phyloP scores from a whole-genome alignment of 306 rosid species.

The Malus sieversii region DNA sequence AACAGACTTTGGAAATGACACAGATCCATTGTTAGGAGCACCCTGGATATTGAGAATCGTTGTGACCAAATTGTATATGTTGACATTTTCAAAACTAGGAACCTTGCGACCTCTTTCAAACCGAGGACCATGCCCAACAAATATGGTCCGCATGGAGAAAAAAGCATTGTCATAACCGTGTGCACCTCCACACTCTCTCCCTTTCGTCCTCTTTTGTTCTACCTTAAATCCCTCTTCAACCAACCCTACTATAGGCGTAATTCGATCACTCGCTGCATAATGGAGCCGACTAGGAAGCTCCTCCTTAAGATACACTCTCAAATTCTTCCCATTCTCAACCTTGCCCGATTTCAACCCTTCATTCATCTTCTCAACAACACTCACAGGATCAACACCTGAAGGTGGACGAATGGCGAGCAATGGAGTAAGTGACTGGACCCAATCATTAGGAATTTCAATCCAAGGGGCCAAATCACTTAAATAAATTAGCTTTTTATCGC shows the following conservation, averaged over 20 bases:
- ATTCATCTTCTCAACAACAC: conserved; percentile 69
- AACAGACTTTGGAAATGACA: conserved; percentile 50
- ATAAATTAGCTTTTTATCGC: conserved; percentile 74
- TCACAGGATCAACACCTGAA: conserved; percentile 25
- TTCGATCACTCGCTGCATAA: conserved; percentile 55
- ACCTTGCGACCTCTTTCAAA: conserved; percentile 80
- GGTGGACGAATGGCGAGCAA: conserved; percentile 71
- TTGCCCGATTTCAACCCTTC: conserved; percentile 71
- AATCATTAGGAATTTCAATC: conserved; percentile 49
- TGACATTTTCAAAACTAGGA: conserved; percentile 85
- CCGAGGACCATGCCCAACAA: conserved; percentile 89
- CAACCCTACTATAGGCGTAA: conserved; percentile 73
- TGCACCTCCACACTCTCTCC: conserved; percentile 81
- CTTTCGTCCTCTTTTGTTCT: conserved; percentile 50
- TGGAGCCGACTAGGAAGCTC: conserved; percentile 84
- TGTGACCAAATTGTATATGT: conserved; percentile 87
- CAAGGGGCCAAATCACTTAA: conserved; percentile 70
- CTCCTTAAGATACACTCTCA: conserved; percentile 74
- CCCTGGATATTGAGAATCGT: conserved; percentile 69
- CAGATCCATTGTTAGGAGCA: conserved; percentile 83
- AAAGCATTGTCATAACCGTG: conserved; percentile 91
- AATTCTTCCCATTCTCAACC: conserved; percentile 62
- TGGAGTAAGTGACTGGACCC: conserved; percentile 65
- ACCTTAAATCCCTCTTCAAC: conserved; percentile 79
- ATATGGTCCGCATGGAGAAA: conserved; percentile 91